Evolutionary conservation across 1,284 basidiomycete species (phyloP).

Genomic region (Ganoderma sinense): DNA sequence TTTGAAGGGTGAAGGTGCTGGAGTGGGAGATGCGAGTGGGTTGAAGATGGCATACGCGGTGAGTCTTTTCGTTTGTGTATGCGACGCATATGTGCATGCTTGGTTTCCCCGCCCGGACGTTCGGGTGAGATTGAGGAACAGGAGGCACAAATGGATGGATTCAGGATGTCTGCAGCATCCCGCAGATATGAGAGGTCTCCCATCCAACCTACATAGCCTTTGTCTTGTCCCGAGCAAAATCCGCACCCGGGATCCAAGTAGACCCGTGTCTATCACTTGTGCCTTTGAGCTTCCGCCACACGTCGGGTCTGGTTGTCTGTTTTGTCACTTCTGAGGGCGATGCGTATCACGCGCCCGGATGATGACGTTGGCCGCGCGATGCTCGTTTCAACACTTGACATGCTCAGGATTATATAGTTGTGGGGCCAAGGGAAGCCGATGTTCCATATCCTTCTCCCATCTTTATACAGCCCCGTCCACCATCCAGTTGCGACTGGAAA

Average conservation of each 20-base stretch:
- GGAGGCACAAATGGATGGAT: too few species aligned
- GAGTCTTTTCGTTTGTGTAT: constrained; percentile 30
- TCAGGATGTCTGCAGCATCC: too few species aligned
- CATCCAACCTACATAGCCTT: too few species aligned
- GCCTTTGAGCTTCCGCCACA: too few species aligned
- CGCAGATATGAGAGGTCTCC: too few species aligned
- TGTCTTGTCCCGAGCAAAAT: too few species aligned
- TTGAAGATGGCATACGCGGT: constrained; percentile 73
- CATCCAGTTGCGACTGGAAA: neutral
- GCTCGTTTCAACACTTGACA: neutral
- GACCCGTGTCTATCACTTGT: too few species aligned
- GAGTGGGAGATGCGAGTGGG: constrained; percentile 65
- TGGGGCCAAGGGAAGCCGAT: neutral
- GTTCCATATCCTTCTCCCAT: neutral
- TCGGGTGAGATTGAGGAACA: too few species aligned
- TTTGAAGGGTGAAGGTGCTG: constrained; percentile 54
- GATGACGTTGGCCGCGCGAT: neutral
- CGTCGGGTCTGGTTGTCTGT: too few species aligned
- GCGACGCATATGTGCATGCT: neutral
- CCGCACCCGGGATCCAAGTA: too few species aligned
- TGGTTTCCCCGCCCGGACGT: neutral
- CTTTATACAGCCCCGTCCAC: neutral
- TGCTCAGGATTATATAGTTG: neutral
- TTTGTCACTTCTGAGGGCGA: neutral
- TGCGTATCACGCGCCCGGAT: neutral